A percentile compares a stretch with the other conserved stretches of the same genome.
Evolutionary conservation across 176 grass and related monocot species (phyloP).

Genomic region (Melocanna baccifera): DNA sequence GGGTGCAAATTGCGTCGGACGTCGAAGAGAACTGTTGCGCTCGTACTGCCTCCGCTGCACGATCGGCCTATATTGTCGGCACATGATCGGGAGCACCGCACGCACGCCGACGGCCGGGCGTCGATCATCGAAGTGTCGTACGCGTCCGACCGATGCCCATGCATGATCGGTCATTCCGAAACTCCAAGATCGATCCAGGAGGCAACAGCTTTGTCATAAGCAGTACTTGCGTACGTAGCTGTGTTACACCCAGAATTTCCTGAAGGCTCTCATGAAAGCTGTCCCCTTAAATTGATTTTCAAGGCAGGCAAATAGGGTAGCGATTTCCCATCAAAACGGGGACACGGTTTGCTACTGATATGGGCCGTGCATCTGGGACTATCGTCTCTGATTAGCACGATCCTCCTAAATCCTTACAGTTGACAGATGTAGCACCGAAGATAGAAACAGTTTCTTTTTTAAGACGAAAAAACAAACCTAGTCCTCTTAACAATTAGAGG

Average conservation of each 20-base stretch:
- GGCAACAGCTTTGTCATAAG: background rate
- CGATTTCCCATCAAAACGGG: background rate
- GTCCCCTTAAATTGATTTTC: background rate
- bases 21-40: background rate
- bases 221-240: background rate
- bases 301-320: background rate
- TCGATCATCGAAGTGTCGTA: background rate
- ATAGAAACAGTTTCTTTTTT: background rate
- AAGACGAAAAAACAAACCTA: background rate
- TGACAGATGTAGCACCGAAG: background rate
- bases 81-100: background rate
- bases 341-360: background rate
- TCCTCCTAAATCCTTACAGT: background rate
- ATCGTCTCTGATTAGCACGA: background rate
- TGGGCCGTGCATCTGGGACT: background rate
- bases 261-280: background rate
- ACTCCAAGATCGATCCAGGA: background rate
- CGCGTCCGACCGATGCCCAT: background rate
- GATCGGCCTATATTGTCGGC: conserved; percentile 17
- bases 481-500: background rate
- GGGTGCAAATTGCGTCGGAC: background rate
- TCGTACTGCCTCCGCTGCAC: background rate
- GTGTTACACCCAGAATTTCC: background rate
- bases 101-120: background rate
- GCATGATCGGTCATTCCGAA: conserved; percentile 22